Base-by-base conservation (phyloP, 1,284 basidiomycete genomes). In the Stygiomarasmius scandens region DNA sequence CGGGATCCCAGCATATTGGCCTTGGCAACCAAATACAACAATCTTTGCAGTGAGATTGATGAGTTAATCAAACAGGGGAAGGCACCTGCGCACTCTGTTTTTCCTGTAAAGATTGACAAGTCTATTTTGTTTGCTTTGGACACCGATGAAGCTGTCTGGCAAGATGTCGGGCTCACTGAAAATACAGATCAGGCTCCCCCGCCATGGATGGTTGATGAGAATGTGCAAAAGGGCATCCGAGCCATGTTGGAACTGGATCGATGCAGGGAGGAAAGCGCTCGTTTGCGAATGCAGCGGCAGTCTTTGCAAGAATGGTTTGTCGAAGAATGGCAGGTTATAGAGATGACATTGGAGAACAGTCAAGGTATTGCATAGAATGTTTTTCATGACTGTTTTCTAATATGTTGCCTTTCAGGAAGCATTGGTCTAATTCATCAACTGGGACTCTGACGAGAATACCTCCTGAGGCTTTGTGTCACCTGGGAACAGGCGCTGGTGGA, bases 71-170 rank as follows among this genome's bases (percentile, higher is more conserved):
- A 41, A 10, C 12, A 45, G 1, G 5, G 54, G 2, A 46, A 53
- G 22, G 66, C 63, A 3, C 65, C 63, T 1, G 10, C 11, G 6
- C 49, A 60, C 20, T 59, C 65, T 11, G 45, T 63, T 1, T 41
- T 53, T 24, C 66, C 58, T 0, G 19, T 12, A 0, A 12, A 43
- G 16, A 66, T 65, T 44, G 36, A 52, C 2, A 41, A 44, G 19
- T 43, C 61, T 2, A 49, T 43, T 1, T 27, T 67, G 1, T 66
- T 63, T 52, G 27, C 23, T 2, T 43, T 67, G 4, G 64, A 67
- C 44, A 56, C 66, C n/a, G 64, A 67, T 55, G 60, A 67, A 47
- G 45, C 22, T 5, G 64, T 67, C 22, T 67, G 63, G 63, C 56
- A 65, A 20, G 63, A 67, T 57, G 46, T 60, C 6, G 63, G 64